Percentiles rank a stretch among this genome's conserved stretches.
Conservation (phyloP, 2,329 filamentous ascomycete genomes). For the Paraphoma chrysanthemicola region DNA sequence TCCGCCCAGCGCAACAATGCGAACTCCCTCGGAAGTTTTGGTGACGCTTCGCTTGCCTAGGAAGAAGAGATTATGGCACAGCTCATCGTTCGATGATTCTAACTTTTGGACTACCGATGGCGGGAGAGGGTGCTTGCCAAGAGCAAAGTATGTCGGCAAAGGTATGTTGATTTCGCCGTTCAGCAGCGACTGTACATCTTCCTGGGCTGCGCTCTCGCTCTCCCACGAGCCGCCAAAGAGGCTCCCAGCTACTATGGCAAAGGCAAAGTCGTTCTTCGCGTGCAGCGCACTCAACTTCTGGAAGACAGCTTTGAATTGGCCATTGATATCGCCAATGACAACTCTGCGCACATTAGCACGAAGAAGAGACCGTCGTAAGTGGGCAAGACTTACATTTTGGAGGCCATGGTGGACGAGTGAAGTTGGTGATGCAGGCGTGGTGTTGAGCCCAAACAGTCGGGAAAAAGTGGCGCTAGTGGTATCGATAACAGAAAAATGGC, state of each 20-base stretch:
- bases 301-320: constrained; percentile 77
- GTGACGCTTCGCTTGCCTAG: constrained; percentile 83
- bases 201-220: constrained; percentile 61
- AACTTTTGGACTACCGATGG: constrained; percentile 74
- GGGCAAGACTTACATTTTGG: constrained; percentile 57
- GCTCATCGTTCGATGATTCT: constrained; percentile 69
- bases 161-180: constrained; percentile 76
- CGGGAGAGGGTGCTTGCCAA: constrained; percentile 78
- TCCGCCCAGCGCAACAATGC: constrained; percentile 87
- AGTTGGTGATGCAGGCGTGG: constrained; percentile 15
- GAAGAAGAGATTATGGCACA: constrained; percentile 91
- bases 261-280: constrained; percentile 84
- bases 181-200: constrained; percentile 69
- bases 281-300: constrained; percentile 82
- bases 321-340: constrained; percentile 83
- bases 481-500: constrained; percentile 14
- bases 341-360: constrained; percentile 60
- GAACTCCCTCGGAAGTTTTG: constrained; percentile 88
- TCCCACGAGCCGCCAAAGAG: constrained; percentile 69
- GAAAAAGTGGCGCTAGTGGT: constrained; percentile 19
- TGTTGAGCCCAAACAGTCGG: constrained; percentile 17
- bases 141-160: constrained; percentile 88
- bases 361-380: too few relatives aligned
- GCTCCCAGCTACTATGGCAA: constrained; percentile 84
- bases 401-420: constrained; percentile 54